Evolutionary conservation across 192 early-diverging fungal species (phyloP), one percentile per base, ranked within the genome.

Genomic region (Podila clonocystis): DNA sequence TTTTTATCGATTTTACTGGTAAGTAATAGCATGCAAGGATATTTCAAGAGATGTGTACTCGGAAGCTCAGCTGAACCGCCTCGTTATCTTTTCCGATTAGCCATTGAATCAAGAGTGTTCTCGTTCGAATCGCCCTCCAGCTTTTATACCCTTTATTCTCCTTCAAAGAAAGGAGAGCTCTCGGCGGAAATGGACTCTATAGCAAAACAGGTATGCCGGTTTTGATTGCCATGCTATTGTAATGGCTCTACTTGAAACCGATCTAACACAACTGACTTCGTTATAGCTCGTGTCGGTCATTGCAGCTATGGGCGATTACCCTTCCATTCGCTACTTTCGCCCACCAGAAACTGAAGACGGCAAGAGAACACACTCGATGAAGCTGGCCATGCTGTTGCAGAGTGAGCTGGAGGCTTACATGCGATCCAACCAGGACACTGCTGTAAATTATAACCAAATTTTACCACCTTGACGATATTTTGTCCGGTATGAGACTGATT

Each of bases 321-420:
- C 98, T 4, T 90, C 94, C 45, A 96, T 99, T 68, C 90, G 98
- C 38, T 99, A 97, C 71, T 92, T 95, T 84, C 88, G 91, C 58
- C 93, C 95, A 33, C 86, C 91, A 38, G 94, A 93, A 57, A 79
- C 86, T n/a, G 86, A 93, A 62, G 72, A 91, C 70, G 87, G 92
- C 31, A 92, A 91, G 11, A 72, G 88, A 41, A 83, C 86, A 62
- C 88, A 94, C 72, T 87, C 95, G 31, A 91, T 89, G 67, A 91
- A 90, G 63, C 85, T 98, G 48, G 97, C 97, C 9, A 88, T 90
- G 69, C 68, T 94, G 41, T 89, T 97, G 9, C 94, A 98, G 70
- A 74, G 74, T 3, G 95, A 98, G 72, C 89, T 99, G 58, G 98
- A 99, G 71, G 85, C 91, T 4, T 89, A 94, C 63, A 86, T 91